Evolutionary conservation across 441 rosid species (phyloP), one percentile per base, ranked within the genome.

Genomic region (Arabidopsis hybrid): DNA sequence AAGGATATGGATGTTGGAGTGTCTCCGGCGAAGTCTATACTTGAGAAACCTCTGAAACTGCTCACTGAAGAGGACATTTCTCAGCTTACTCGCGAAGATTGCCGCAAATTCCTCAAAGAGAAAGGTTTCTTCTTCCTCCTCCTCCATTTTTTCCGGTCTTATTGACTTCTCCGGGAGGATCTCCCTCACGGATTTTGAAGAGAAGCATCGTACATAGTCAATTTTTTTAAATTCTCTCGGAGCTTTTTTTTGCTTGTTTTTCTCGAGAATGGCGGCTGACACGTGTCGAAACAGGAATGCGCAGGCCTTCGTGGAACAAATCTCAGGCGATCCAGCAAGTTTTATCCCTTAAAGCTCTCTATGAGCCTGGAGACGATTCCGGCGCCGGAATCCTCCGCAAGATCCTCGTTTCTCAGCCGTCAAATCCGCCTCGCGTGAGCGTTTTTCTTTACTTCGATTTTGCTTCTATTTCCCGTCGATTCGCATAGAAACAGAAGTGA

Each of bases 291-390:
- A 67, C 91, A 95, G 99, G 99, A 81, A 95, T 95, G 99, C 87
- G 99, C 17, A 85, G 92, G 52, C 99, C 99, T 34, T 95, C 99
- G 5, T 95, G 99, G 99, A 95, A 95, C 95, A 92, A 95, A 83
- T 92, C 99, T 69, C 99, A 95, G 82, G 98, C 99, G 86, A 91
- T 95, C 88, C 97, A 95, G 87, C 99, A 95, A 81, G 99, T 95
- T 34, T 75, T 95, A 21, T 95, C 93, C 3, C 95, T 95, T 52
- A 95, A 95, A 82, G 92, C 96, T 55, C 83, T 95, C 26, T 88
- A 84, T 10, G 99, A 92, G 39, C 83, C 91, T n/a, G 82, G 78
- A 29, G 87, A 82, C 18, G 96, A 92, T 57, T 85, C 98, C 77
- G 92, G 88, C 75, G 87, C 89, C 78, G 87, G 87, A 17, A 80